These are phyloP conservation scores for Scedosporium aurantiacum DNA, from an alignment of 2,329 filamentous ascomycete genomes.

Conservation along the genomic window DNA sequence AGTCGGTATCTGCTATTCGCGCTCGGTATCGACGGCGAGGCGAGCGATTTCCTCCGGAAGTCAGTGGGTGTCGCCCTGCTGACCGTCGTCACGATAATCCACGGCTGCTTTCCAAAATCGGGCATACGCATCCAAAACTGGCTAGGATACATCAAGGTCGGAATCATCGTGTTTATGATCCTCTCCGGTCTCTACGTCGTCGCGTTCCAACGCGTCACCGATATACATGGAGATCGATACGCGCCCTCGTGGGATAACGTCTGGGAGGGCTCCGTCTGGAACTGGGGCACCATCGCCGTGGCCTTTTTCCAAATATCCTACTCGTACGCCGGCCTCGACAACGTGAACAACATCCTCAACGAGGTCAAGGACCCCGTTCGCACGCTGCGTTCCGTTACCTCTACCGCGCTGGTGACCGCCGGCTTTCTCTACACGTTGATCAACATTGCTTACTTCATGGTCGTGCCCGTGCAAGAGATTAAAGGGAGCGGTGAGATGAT, in stretches of 20 bases:
- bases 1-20: slow-evolving; percentile 55
- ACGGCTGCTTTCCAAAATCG: slow-evolving; percentile 43
- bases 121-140: slow-evolving; percentile 51
- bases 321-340: slow-evolving; percentile 55
- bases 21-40: slow-evolving; percentile 32
- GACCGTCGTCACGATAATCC: slow-evolving; percentile 44
- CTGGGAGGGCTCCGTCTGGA: slow-evolving; percentile 58
- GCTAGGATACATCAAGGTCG: slow-evolving; percentile 53
- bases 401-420: slow-evolving; percentile 48
- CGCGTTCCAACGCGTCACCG: slow-evolving; percentile 24
- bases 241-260: slow-evolving; percentile 36
- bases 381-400: slow-evolving; percentile 51
- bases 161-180: slow-evolving; percentile 49
- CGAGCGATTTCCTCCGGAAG: slow-evolving; percentile 41
- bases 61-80: slow-evolving; percentile 45
- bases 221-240: slow-evolving; percentile 4
- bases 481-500: slow-evolving; percentile 56
- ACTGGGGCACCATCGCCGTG: slow-evolving; percentile 55
- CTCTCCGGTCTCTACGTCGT: slow-evolving; percentile 50
- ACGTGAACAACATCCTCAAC: slow-evolving; percentile 60
- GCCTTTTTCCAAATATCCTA: slow-evolving; percentile 60
- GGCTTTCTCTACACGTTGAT: slow-evolving; percentile 56
- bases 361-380: slow-evolving; percentile 58
- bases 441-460: slow-evolving; percentile 51
- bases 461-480: slow-evolving; percentile 57